phyloP scores from a whole-genome alignment of 2,329 filamentous ascomycete species.

The Fusarium azukiicola region DNA sequence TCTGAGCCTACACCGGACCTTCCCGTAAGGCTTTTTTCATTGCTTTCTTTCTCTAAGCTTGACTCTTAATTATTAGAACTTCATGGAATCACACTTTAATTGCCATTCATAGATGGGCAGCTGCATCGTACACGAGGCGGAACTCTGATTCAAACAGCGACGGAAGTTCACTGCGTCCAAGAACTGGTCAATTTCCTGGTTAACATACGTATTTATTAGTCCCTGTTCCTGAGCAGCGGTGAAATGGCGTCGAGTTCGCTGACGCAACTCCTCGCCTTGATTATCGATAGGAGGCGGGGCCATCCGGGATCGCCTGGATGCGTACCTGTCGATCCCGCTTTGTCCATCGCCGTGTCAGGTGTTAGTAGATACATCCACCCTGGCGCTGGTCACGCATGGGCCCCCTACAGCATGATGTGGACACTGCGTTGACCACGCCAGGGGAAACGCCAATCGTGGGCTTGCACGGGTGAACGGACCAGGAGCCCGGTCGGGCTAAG shows the following conservation, averaged over 20 bases:
- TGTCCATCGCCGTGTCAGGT: not conserved
- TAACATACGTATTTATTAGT: not conserved
- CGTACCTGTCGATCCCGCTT: not conserved
- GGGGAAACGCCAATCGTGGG: not conserved
- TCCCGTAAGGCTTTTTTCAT: not conserved
- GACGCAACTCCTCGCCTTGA: not conserved
- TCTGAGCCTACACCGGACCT: not conserved
- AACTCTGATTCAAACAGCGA: not conserved
- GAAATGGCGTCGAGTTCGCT: not conserved
- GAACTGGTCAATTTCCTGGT: not conserved
- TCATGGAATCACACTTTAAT: conserved; percentile 3
- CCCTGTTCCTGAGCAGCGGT: not conserved
- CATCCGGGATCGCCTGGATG: not conserved
- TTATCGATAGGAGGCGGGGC: not conserved
- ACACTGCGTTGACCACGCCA: not conserved
- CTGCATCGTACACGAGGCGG: not conserved
- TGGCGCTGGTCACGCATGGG: not conserved
- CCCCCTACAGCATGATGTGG: not conserved
- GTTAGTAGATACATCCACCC: not conserved
- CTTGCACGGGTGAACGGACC: not conserved
- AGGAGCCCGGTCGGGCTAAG: not conserved
- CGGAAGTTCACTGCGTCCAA: not conserved
- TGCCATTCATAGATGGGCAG: not conserved
- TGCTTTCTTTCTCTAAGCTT: not conserved
- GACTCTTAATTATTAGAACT: not conserved